Percentiles rank a stretch among this genome's conserved stretches.
phyloP scores from a whole-genome alignment of 1,139 yeast genomes.

The Suhomyces wounanorum region DNA sequence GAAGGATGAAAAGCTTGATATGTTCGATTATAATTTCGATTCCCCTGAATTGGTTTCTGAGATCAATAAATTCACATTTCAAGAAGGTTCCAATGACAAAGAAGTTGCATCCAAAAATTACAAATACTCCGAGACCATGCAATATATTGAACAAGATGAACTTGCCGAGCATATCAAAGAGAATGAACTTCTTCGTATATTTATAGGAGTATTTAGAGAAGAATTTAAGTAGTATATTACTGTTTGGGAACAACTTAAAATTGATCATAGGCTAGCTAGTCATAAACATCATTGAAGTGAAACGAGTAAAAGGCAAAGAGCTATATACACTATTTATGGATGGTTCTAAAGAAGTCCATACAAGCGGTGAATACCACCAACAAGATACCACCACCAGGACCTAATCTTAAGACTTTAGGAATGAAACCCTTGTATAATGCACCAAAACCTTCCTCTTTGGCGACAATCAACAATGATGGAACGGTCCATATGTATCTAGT shows the following conservation, averaged over 20 bases:
- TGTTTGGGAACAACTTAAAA: background rate
- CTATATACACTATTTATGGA: slow-evolving; percentile 36
- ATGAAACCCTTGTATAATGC: slow-evolving; percentile 80
- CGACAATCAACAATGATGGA: slow-evolving; percentile 75
- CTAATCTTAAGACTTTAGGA: slow-evolving; percentile 95
- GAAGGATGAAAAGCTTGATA: slow-evolving; percentile 17
- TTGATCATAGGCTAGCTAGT: slow-evolving; percentile 1
- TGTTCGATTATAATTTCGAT: slow-evolving; percentile 33
- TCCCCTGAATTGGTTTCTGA: slow-evolving; percentile 29
- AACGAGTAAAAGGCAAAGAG: background rate
- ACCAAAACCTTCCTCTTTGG: slow-evolving; percentile 70
- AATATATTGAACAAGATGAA: slow-evolving; percentile 11
- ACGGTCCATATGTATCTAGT: slow-evolving; percentile 89
- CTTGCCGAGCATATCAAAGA: slow-evolving; percentile 13
- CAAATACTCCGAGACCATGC: slow-evolving; percentile 20
- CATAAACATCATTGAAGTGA: slow-evolving; percentile 1
- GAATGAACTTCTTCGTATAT: slow-evolving; percentile 19
- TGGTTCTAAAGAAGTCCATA: slow-evolving; percentile 87
- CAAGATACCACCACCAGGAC: slow-evolving; percentile 98
- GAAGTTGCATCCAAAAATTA: slow-evolving; percentile 3
- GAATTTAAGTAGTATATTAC: slow-evolving; percentile 4
- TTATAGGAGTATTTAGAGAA: slow-evolving; percentile 13
- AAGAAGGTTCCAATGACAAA: background rate
- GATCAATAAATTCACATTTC: slow-evolving; percentile 22
- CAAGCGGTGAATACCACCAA: slow-evolving; percentile 92